Evolutionary conservation across 108 stramenopile genomes (phyloP), one percentile per base, ranked within the genome.

Genomic region (Conticribra weissflogii): DNA sequence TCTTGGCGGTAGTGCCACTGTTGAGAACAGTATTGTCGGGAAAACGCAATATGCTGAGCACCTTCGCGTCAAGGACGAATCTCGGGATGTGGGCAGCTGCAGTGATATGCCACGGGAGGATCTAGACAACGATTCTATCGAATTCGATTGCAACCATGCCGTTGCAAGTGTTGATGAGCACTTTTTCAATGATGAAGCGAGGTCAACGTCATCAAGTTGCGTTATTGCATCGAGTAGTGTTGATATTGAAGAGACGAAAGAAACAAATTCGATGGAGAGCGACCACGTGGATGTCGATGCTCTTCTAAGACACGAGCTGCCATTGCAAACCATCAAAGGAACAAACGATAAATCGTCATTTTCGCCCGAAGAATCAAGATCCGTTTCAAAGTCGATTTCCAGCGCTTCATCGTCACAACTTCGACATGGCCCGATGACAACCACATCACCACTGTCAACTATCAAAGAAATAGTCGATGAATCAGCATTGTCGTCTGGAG

Each of bases 211-310:
- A 41, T 5, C 36, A 41, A 41, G 36, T 12, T 5, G 12, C 5
- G 12, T 41, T 41, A 12, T 9, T 41, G 8, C 36, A 9, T 41
- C 36, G 8, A 41, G 36, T 12, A 5, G 28, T 12, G 18, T n/a
- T n/a, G 61, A 48, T 4, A 3, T 27, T n/a, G 63, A 31, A 2
- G 28, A 33, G 17, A 29, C 15, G 14, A 30, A 65, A 7, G 66
- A 55, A 31, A 23, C 24, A 0, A 46, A 67, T 25, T 67, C 66
- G 18, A 16, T 56, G 15, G 25, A 14, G 4, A 67, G 54, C 50
- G 66, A 67, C 46, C 66, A 67, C 22, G 66, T 67, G 2, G 66
- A 67, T 28, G 54, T 67, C 2, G 54, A 54, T 33, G 66, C 54
- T 14, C 54, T 56, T 34, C 54, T 67, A 46, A 50, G 50, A 15